A percentile compares a stretch with the other conserved stretches of the same genome.
These are phyloP conservation scores for Ophiosphaerella herpotricha DNA, from an alignment of 2,329 filamentous ascomycete genomes.

Conservation along the genomic window DNA sequence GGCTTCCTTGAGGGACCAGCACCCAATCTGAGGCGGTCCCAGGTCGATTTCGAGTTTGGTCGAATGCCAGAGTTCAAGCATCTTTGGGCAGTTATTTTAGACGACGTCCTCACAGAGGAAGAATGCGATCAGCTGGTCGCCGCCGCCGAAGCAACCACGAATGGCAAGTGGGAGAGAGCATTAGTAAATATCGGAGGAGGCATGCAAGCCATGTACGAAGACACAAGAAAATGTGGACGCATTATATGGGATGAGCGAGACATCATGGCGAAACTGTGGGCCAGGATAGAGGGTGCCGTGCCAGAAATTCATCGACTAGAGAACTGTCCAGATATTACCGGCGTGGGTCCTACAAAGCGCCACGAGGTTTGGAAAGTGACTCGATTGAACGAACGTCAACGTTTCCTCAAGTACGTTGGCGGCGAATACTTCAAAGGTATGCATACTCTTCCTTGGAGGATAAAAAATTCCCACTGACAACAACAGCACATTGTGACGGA, in stretches of 20 bases:
- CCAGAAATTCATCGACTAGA: constrained; percentile 55
- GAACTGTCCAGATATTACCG: constrained; percentile 48
- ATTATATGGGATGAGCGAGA: constrained; percentile 74
- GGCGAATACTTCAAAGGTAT: constrained; percentile 72
- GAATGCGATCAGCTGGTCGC: constrained; percentile 60
- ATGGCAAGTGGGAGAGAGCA: constrained; percentile 66
- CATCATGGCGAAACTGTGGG: constrained; percentile 67
- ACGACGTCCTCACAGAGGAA: constrained; percentile 63
- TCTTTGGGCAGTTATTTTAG: constrained; percentile 65
- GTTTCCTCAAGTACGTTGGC: constrained; percentile 72
- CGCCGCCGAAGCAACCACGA: constrained; percentile 35
- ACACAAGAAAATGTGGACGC: constrained; percentile 71
- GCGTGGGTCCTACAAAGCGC: constrained; percentile 49
- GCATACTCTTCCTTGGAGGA: neutral
- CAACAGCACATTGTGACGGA: constrained; percentile 68
- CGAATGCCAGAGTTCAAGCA: constrained; percentile 59
- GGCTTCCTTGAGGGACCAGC: constrained; percentile 55
- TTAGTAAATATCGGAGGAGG: constrained; percentile 70
- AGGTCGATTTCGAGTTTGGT: constrained; percentile 58
- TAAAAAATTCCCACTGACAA: constrained; percentile 15
- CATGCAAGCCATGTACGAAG: constrained; percentile 60
- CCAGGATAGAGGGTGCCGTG: constrained; percentile 56
- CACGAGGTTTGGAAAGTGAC: constrained; percentile 50
- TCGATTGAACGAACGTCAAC: constrained; percentile 71
- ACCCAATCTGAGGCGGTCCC: constrained; percentile 51